phyloP scores from a whole-genome alignment of 2,329 filamentous ascomycete genomes.

The Alternaria panax region DNA sequence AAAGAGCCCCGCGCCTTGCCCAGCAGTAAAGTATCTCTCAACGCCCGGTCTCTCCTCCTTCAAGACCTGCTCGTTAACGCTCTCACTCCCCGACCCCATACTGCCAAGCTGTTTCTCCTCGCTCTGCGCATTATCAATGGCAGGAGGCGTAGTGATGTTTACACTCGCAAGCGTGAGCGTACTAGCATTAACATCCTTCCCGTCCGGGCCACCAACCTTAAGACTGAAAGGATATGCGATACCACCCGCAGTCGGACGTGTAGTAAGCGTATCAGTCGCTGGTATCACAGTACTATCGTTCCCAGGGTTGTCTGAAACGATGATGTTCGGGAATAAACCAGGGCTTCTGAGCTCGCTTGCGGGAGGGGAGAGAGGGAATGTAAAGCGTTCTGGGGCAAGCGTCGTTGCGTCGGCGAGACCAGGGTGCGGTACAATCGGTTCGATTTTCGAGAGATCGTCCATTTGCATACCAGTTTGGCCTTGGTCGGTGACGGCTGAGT shows the following conservation, averaged over 20 bases:
- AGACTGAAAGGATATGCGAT: constrained; percentile 78
- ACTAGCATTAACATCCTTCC: constrained; percentile 67
- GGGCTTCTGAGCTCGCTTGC: constrained; percentile 3
- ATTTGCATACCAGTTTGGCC: constrained; percentile 36
- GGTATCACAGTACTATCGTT: constrained; percentile 52
- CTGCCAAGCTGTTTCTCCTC: constrained; percentile 16
- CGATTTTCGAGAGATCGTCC: constrained; percentile 33
- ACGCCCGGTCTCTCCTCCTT: constrained; percentile 38
- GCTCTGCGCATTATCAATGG: constrained; percentile 26
- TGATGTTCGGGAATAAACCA: constrained; percentile 20
- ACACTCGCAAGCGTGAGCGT: constrained; percentile 68
- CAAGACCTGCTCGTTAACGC: constrained; percentile 16
- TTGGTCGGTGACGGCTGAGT: constrained; percentile 43
- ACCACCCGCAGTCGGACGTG: constrained; percentile 71
- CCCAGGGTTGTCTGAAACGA: constrained; percentile 34
- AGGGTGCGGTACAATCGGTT: constrained; percentile 22
- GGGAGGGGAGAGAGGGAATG: constrained; percentile 31
- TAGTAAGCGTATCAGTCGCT: constrained; percentile 61
- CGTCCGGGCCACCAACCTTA: constrained; percentile 54
- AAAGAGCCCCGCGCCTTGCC: constrained; percentile 36
- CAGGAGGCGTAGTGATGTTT: constrained; percentile 30
- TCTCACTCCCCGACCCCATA: neutral
- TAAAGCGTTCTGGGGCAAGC: constrained; percentile 39
- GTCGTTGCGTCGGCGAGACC: constrained; percentile 39
- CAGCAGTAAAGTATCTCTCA: constrained; percentile 64